phyloP scores from a whole-genome alignment of 768 basidiomycete genomes.

The Tulasnella calospora region DNA sequence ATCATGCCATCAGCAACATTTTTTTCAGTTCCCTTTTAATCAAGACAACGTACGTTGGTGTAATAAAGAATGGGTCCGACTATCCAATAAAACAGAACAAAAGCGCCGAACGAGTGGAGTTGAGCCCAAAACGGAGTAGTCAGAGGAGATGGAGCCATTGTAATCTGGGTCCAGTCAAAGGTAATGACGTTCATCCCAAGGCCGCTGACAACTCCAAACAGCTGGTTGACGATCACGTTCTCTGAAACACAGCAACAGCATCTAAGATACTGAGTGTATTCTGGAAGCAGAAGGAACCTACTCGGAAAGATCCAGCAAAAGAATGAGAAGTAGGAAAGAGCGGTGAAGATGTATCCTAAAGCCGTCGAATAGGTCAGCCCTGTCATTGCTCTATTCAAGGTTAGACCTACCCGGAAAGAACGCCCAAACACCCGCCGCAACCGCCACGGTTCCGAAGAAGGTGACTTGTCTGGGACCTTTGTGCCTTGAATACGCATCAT shows the following conservation, averaged over 20 bases:
- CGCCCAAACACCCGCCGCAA: constrained; percentile 74
- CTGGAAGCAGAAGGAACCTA: background rate
- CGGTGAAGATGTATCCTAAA: constrained; percentile 82
- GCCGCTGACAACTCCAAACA: constrained; percentile 80
- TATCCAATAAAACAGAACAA: constrained; percentile 91
- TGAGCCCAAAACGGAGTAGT: constrained; percentile 96
- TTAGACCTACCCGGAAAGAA: constrained; percentile 74
- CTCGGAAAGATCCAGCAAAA: constrained; percentile 74
- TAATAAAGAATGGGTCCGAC: constrained; percentile 86
- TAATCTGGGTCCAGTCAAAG: constrained; percentile 84
- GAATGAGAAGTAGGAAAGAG: constrained; percentile 83
- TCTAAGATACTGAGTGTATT: background rate
- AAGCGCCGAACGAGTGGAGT: constrained; percentile 79
- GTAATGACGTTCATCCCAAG: constrained; percentile 86
- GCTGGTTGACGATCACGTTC: constrained; percentile 81
- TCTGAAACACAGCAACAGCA: constrained; percentile 32
- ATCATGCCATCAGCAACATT: background rate
- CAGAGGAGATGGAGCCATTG: constrained; percentile 65
- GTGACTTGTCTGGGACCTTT: constrained; percentile 64
- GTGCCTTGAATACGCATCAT: constrained; percentile 50
- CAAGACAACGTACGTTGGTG: constrained; percentile 63
- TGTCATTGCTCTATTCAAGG: background rate
- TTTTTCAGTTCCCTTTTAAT: background rate
- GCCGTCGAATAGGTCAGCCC: background rate
- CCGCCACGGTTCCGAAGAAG: constrained; percentile 67